These are phyloP conservation scores for Hirschioporus abietinus DNA, from an alignment of 768 basidiomycete genomes.

Conservation along the genomic window DNA sequence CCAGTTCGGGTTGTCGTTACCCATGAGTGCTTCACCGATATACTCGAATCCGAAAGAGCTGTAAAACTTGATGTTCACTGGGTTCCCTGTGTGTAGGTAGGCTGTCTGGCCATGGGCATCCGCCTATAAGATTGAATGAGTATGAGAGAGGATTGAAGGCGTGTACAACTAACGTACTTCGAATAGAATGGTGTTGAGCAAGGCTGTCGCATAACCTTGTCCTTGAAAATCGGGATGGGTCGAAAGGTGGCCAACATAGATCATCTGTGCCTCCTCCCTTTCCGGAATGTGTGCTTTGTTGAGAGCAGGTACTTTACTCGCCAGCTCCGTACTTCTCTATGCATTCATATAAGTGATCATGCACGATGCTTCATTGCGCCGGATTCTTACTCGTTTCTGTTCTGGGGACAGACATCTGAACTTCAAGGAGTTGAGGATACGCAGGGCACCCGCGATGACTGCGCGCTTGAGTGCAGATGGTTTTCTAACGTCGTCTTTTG, in stretches of 20 bases:
- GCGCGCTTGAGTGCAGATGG: background rate
- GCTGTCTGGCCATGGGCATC: slow-evolving; percentile 12
- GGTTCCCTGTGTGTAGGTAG: slow-evolving; percentile 12
- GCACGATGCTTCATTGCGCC: background rate
- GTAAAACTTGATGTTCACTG: slow-evolving; percentile 15
- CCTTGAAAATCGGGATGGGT: background rate
- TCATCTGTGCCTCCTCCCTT: background rate
- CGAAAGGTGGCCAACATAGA: background rate
- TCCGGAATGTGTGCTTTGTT: background rate
- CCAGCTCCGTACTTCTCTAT: background rate
- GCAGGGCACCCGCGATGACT: background rate
- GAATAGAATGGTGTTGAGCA: background rate
- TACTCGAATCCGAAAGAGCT: slow-evolving; percentile 12
- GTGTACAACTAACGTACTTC: background rate
- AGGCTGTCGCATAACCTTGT: background rate
- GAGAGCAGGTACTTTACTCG: background rate
- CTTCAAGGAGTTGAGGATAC: background rate
- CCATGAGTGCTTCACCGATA: slow-evolving; percentile 11
- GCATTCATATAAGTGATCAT: background rate
- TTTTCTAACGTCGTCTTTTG: background rate
- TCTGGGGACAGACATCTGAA: background rate
- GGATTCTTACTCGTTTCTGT: background rate
- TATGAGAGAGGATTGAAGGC: no score
- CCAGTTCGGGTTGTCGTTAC: slow-evolving; percentile 15
- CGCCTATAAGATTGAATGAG: background rate